These are phyloP conservation scores for Moniliophthora roreri DNA, from an alignment of 1,284 basidiomycete genomes.

Conservation along the genomic window DNA sequence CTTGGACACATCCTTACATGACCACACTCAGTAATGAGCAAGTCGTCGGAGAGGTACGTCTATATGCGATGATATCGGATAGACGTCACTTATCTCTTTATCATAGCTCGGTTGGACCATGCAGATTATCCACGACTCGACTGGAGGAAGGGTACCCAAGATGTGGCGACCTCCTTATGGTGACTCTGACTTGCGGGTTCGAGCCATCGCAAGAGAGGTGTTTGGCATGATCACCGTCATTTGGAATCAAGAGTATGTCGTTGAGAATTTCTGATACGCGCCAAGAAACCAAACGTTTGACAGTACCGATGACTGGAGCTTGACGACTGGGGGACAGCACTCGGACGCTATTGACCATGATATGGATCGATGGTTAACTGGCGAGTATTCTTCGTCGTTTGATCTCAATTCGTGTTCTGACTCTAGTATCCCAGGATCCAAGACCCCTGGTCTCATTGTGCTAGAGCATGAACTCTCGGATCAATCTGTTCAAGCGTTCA, in stretches of 20 bases:
- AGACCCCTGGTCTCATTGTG: conserved; percentile 74
- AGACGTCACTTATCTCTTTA: background rate
- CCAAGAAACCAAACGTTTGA: background rate
- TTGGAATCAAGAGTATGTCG: conserved; percentile 77
- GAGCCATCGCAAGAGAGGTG: conserved; percentile 71
- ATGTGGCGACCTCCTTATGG: conserved; percentile 83
- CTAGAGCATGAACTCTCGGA: conserved; percentile 83
- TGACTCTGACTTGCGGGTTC: conserved; percentile 72
- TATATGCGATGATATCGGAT: conserved; percentile 16
- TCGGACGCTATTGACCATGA: conserved; percentile 39
- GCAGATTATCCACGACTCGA: conserved; percentile 79
- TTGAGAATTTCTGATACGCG: background rate
- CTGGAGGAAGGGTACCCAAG: conserved; percentile 68
- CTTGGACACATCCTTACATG: conserved; percentile 82
- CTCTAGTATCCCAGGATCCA: conserved; percentile 44
- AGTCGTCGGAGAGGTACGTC: conserved; percentile 58
- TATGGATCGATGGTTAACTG: conserved; percentile 57
- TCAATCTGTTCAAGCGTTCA: conserved; percentile 67
- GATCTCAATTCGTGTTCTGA: conserved; percentile 11
- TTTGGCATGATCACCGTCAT: conserved; percentile 70
- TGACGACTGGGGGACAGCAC: conserved; percentile 44
- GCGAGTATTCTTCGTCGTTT: conserved; percentile 28
- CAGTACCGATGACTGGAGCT: conserved; percentile 70
- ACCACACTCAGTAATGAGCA: conserved; percentile 72
- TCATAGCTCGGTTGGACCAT: conserved; percentile 78